These are phyloP conservation scores for Microcos paniculata DNA, from an alignment of 345 rosid species.

Conservation along the genomic window DNA sequence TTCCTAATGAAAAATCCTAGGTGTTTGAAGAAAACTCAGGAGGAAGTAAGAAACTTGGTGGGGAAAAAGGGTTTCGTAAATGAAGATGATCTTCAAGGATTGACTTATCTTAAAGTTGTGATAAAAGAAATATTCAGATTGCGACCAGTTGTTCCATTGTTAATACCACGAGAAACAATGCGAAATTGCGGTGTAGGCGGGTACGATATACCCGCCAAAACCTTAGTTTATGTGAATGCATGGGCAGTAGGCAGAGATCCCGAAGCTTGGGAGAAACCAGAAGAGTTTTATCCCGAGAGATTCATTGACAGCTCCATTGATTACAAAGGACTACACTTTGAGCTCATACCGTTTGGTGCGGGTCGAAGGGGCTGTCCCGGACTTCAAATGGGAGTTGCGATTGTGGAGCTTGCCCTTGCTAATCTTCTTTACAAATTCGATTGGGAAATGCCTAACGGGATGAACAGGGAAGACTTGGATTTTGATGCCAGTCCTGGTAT, in stretches of 20 bases:
- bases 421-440: slow-evolving; percentile 20
- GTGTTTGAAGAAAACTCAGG: slow-evolving; percentile 41
- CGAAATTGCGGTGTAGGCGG: slow-evolving; percentile 25
- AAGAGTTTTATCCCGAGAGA: slow-evolving; percentile 19
- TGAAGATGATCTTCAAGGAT: slow-evolving; percentile 29
- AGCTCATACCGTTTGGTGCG: slow-evolving; percentile 25
- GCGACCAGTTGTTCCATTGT: slow-evolving; percentile 26
- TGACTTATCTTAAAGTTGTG: slow-evolving; percentile 41
- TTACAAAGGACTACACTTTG: slow-evolving; percentile 23
- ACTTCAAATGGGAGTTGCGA: slow-evolving; percentile 15
- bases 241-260: slow-evolving; percentile 43
- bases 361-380: slow-evolving; percentile 29
- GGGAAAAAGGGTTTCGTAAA: slow-evolving; percentile 30
- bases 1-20: slow-evolving; percentile 31
- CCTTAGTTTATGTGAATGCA: slow-evolving; percentile 29
- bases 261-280: slow-evolving; percentile 33
- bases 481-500: background rate
- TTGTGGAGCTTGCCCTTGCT: slow-evolving; percentile 19
- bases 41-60: slow-evolving; percentile 25
- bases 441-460: slow-evolving; percentile 9
- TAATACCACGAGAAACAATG: slow-evolving; percentile 32
- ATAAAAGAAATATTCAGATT: slow-evolving; percentile 42
- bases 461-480: slow-evolving; percentile 18
- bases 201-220: slow-evolving; percentile 30
- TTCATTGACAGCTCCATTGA: slow-evolving; percentile 19